Evolutionary conservation across 495 filamentous ascomycete genomes (phyloP), one percentile per base, ranked within the genome.

Genomic region (Aspergillus heteromorphus): DNA sequence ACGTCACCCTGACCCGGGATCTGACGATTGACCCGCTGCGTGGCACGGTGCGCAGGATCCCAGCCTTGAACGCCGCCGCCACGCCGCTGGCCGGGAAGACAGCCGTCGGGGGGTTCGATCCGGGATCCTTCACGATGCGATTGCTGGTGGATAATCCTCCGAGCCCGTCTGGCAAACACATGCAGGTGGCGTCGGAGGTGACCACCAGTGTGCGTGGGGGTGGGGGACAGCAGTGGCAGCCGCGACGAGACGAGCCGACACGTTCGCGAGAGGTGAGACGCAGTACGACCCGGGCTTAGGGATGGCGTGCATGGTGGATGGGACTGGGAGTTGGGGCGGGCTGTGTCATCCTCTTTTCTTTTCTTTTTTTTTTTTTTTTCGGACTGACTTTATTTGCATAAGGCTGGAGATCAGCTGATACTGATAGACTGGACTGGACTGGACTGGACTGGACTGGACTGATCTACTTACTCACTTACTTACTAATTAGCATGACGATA

Each of bases 1-100:
- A 54, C 29, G 31, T 54, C 4, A 54, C 43, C 14, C 52, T 54
- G 6, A 54, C 43, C 14, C 52, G 52, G 23, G 52, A 49, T 16
- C 27, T 48, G 30, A 40, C 31, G 21, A 34, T 54, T 19, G 52
- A 54, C 16, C 52, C 52, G 8, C 29, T 48, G 8, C 43, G 43
- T 16, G 45, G 31, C 4, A 27, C 23, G 8, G 36, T 27, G 17
- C 31, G 36, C 20, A 27, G 23, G 19, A 16, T 48, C 14, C 52
- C 14, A 9, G 30, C 45, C 9, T n/a, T 13, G 42, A 29, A n/a
- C 20, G 31, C 4, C 18, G 20, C 13, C 20, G 14, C 40, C 13
- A 19, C 8, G 23, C 40, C 11, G 30, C 30, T 27, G 21, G 19
- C n/a, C 10, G 20, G n/a, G 9, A 41, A 25, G 36, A 40, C 20